These are phyloP conservation scores for Neofusicoccum kwambonambiense DNA, from an alignment of 2,329 filamentous ascomycete species.

Conservation along the genomic window DNA sequence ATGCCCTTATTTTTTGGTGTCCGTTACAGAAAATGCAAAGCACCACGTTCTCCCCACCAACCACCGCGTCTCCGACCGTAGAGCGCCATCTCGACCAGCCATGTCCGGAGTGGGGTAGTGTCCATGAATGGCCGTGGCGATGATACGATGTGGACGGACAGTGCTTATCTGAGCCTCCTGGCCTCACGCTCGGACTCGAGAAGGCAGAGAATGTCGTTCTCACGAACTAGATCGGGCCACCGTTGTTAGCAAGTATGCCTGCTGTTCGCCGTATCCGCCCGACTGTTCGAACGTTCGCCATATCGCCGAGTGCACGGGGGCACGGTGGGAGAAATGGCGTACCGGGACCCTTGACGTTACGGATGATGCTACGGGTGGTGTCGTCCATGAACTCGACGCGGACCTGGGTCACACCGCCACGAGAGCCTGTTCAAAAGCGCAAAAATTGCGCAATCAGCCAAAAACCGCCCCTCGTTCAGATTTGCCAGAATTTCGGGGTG, in stretches of 20 bases:
- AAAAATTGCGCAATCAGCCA: neutral
- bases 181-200: constrained; percentile 99
- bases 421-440: constrained; percentile 66
- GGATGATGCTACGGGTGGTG: constrained; percentile 96
- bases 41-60: neutral
- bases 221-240: constrained; percentile 49
- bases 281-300: neutral
- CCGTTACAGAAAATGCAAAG: constrained; percentile 10
- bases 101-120: neutral
- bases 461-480: neutral
- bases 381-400: constrained; percentile 99
- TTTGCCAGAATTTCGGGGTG: neutral
- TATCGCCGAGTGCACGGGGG: too few species aligned
- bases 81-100: constrained; percentile 1
- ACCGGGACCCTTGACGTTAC: constrained; percentile 99
- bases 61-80: constrained; percentile 1
- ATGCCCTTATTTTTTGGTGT: constrained; percentile 14
- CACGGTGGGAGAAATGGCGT: constrained; percentile 42
- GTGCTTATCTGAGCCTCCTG: constrained; percentile 85
- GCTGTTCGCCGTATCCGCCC: neutral
- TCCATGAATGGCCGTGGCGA: neutral
- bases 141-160: neutral
- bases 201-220: constrained; percentile 98
- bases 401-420: constrained; percentile 99
- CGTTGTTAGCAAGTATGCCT: neutral